A percentile compares a stretch with the other conserved stretches of the same genome.
Evolutionary conservation across 1,284 basidiomycete species (phyloP).

Genomic region (Sanghuangporus weigelae): DNA sequence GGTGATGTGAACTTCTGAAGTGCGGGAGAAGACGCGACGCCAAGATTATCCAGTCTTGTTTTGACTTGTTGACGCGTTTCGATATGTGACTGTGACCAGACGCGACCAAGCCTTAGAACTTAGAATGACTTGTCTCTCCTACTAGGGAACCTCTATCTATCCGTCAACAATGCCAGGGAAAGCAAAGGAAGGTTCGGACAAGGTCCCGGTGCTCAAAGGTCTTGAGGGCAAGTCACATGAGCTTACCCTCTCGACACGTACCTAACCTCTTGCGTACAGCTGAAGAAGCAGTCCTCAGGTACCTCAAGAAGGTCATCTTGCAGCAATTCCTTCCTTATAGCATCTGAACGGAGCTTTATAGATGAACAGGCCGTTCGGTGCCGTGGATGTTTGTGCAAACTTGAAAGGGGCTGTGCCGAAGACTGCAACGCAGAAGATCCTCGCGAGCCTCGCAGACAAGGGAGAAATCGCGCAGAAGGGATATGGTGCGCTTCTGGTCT

Average conservation of each 20-base stretch:
- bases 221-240: slow-evolving; percentile 19
- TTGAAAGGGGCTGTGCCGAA: slow-evolving; percentile 83
- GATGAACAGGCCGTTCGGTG: slow-evolving; percentile 22
- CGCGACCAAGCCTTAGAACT: background rate
- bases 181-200: slow-evolving; percentile 23
- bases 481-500: slow-evolving; percentile 66
- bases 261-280: slow-evolving; percentile 32
- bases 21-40: too few species aligned
- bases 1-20: too few species aligned
- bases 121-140: background rate
- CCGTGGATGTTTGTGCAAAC: slow-evolving; percentile 83
- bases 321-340: background rate
- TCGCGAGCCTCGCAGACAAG: slow-evolving; percentile 71
- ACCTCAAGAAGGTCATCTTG: slow-evolving; percentile 56
- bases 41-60: background rate
- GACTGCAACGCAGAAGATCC: slow-evolving; percentile 75
- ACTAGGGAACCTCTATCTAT: background rate
- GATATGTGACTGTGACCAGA: background rate
- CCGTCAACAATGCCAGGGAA: slow-evolving; percentile 17
- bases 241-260: background rate
- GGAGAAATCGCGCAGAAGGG: slow-evolving; percentile 70
- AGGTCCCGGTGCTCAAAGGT: slow-evolving; percentile 24
- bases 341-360: background rate
- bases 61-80: background rate
- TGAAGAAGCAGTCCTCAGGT: slow-evolving; percentile 67